These are phyloP conservation scores for Phytophthora podocarpi DNA, from an alignment of 352 stramenopile genomes.

Conservation along the genomic window DNA sequence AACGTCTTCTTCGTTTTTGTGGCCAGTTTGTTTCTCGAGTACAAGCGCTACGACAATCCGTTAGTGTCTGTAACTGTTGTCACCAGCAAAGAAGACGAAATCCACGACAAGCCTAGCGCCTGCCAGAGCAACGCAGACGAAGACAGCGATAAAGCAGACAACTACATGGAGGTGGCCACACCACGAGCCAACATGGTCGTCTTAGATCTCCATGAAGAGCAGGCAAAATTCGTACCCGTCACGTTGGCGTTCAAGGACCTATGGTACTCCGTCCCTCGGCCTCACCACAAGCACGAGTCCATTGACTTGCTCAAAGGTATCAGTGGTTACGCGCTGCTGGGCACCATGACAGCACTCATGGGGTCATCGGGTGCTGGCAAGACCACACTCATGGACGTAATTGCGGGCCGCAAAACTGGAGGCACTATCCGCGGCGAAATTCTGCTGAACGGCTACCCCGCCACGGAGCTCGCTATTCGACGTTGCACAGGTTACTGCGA, in stretches of 20 bases:
- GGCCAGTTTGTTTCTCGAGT: constrained; percentile 21
- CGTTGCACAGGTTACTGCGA: constrained; percentile 41
- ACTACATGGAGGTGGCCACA: constrained; percentile 1
- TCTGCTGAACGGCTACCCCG: constrained; percentile 41
- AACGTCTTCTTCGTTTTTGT: constrained; percentile 31
- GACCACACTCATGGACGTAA: too few species aligned
- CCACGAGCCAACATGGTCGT: constrained; percentile 13
- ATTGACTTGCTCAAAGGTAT: too few species aligned
- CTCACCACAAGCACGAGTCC: constrained; percentile 26
- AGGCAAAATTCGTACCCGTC: constrained; percentile 28
- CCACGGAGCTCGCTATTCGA: constrained; percentile 33
- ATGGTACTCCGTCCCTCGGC: constrained; percentile 33
- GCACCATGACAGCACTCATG: too few species aligned
- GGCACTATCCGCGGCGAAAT: constrained; percentile 64
- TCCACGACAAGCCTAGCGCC: neutral
- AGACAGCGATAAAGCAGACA: constrained; percentile 2
- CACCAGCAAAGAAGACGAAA: too few species aligned
- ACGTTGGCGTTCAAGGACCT: constrained; percentile 42
- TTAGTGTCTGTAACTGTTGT: constrained; percentile 1
- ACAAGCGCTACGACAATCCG: constrained; percentile 28
- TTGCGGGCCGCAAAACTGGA: constrained; percentile 86
- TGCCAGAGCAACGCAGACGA: neutral
- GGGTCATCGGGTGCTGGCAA: too few species aligned
- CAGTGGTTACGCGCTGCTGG: too few species aligned
- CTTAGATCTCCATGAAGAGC: constrained; percentile 10